Percentiles rank a stretch among this genome's conserved stretches.
Conservation (phyloP, 139 green algal species). For the Edaphochlamys debaryana region DNA sequence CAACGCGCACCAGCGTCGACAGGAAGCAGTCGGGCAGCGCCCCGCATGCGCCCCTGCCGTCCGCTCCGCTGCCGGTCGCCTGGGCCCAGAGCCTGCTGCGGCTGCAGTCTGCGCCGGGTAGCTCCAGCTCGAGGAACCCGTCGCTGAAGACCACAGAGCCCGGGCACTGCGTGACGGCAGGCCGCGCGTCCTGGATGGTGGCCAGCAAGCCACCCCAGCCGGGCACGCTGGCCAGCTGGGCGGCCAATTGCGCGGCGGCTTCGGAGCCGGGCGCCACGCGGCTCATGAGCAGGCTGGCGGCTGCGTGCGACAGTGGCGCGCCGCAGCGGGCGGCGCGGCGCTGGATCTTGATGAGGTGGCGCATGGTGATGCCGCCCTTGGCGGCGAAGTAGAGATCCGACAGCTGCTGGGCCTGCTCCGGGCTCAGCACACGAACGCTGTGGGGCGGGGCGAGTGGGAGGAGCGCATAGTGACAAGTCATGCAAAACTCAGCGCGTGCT, state of each 20-base stretch:
- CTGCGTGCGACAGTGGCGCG: constrained; percentile 3
- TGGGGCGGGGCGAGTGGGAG: no score
- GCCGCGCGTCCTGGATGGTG: no score
- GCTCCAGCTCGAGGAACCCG: neutral
- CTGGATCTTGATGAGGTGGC: constrained; percentile 57
- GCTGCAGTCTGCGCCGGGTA: neutral
- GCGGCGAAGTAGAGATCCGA: constrained; percentile 25
- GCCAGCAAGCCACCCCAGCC: neutral
- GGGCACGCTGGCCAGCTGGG: neutral
- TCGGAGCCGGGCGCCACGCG: neutral
- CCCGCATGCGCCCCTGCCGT: neutral
- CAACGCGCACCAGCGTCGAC: constrained; percentile 39
- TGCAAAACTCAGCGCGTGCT: no score
- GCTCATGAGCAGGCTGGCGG: constrained; percentile 37
- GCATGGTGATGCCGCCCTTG: constrained; percentile 34
- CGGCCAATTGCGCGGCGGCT: neutral
- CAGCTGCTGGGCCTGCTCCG: constrained; percentile 4
- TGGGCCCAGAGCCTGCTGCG: neutral
- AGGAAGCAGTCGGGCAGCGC: constrained; percentile 20
- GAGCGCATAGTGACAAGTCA: no score
- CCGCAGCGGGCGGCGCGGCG: constrained; percentile 8
- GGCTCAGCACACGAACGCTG: neutral
- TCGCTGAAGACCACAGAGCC: neutral
- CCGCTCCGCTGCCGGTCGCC: neutral
- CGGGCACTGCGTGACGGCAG: no score